phyloP scores from a whole-genome alignment of 768 basidiomycete genomes.

The Suillus clintonianus region DNA sequence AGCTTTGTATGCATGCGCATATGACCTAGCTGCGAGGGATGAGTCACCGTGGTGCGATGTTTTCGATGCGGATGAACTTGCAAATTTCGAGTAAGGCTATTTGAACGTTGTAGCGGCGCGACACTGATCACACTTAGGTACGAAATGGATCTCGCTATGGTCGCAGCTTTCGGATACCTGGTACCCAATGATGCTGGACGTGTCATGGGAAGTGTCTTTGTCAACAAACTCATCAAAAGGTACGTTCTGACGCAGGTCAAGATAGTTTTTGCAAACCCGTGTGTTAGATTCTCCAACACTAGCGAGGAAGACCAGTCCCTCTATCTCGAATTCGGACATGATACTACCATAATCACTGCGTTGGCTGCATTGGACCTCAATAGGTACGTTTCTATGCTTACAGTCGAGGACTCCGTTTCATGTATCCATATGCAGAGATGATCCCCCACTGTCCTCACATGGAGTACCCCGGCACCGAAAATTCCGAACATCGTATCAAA shows the following conservation, averaged over 20 bases:
- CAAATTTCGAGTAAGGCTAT: conserved; percentile 35
- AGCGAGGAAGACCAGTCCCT: conserved; percentile 33
- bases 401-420: background rate
- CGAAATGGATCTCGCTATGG: conserved; percentile 42
- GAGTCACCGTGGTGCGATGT: conserved; percentile 43
- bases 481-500: conserved; percentile 35
- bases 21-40: conserved; percentile 38
- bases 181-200: conserved; percentile 32
- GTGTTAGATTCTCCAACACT: conserved; percentile 34
- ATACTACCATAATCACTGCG: conserved; percentile 40
- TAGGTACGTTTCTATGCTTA: conserved; percentile 20
- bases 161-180: conserved; percentile 38
- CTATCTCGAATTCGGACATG: conserved; percentile 46
- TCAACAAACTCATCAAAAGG: conserved; percentile 42
- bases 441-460: conserved; percentile 21
- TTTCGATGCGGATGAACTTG: conserved; percentile 37
- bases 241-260: conserved; percentile 10
- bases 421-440: conserved; percentile 21
- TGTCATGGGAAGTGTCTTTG: conserved; percentile 39
- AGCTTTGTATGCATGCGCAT: conserved; percentile 44
- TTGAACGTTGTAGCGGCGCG: background rate
- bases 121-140: conserved; percentile 24
- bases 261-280: background rate
- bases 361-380: conserved; percentile 40
- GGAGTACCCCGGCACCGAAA: conserved; percentile 28